phyloP scores from a whole-genome alignment of 345 rosid species.

The Aquilaria sinensis region DNA sequence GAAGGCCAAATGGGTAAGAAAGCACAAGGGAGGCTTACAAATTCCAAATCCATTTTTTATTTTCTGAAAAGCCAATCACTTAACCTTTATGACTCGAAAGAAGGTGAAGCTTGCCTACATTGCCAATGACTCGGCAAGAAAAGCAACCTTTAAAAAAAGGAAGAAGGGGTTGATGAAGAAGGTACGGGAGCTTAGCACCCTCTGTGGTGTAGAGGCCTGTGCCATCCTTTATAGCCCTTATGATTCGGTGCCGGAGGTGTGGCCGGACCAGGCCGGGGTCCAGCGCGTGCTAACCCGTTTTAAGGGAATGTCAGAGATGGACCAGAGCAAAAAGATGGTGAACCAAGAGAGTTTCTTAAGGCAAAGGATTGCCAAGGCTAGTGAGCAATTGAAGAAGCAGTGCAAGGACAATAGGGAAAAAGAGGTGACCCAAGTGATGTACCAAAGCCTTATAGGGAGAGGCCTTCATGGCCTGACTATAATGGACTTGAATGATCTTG shows the following conservation, averaged over 20 bases:
- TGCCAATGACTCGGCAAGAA: conserved; percentile 21
- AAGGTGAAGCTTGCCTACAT: conserved; percentile 29
- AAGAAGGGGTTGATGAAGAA: conserved; percentile 30
- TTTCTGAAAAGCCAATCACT: no score
- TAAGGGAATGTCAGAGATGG: conserved; percentile 20
- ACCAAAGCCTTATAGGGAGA: conserved; percentile 13
- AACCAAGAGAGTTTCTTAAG: conserved; percentile 21
- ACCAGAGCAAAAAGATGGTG: conserved; percentile 25
- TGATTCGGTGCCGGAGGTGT: conserved; percentile 19
- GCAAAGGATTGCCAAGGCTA: conserved; percentile 14
- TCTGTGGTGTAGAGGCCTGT: conserved; percentile 29
- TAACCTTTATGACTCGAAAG: conserved; percentile 20
- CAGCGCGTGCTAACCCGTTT: conserved; percentile 19
- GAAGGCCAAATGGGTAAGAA: no score
- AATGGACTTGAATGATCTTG: conserved; percentile 17
- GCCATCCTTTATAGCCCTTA: conserved; percentile 20
- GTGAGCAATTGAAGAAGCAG: conserved; percentile 8
- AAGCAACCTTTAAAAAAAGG: conserved; percentile 21
- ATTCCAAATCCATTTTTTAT: no score
- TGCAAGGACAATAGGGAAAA: conserved; percentile 21
- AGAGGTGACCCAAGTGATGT: conserved; percentile 22
- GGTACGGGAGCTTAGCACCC: conserved; percentile 21
- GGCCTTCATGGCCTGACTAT: conserved; percentile 3
- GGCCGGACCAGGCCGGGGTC: conserved; percentile 23
- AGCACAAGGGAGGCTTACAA: no score